Percentiles rank a stretch among this genome's conserved stretches.
Evolutionary conservation across 441 rosid genomes (phyloP).

Genomic region (Biscutella auriculata): DNA sequence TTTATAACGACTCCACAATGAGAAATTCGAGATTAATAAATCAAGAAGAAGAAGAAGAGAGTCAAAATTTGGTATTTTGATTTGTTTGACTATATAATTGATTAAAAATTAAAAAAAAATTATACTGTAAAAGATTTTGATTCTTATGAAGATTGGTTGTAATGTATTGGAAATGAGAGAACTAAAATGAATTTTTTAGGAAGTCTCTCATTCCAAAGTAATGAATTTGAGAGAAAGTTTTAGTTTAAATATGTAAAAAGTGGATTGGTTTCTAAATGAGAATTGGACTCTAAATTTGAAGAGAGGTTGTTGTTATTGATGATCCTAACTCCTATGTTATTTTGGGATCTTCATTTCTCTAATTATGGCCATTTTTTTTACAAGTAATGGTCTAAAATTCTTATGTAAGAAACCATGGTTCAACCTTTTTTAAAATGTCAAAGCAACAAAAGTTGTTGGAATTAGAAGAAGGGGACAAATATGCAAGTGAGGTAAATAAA

Average conservation of each 20-base stretch:
- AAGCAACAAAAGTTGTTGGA: conserved; percentile 2
- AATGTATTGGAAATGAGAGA: background rate
- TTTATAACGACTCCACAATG: conserved; percentile 11
- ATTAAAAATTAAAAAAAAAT: background rate
- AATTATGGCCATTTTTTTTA: background rate
- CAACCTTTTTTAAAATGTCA: background rate
- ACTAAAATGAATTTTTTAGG: conserved; percentile 9
- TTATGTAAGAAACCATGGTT: conserved; percentile 1
- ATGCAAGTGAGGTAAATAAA: background rate
- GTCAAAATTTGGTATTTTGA: conserved; percentile 1
- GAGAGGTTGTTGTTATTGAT: background rate
- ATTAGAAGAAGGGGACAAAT: background rate
- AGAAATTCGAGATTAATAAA: conserved; percentile 17
- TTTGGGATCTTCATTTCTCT: conserved; percentile 21
- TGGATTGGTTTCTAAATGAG: conserved; percentile 18
- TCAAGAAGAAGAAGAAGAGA: conserved; percentile 12
- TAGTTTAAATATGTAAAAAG: background rate
- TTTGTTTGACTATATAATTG: conserved; percentile 1
- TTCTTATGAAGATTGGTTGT: background rate
- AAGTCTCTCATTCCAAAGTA: conserved; percentile 6
- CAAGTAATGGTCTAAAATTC: background rate
- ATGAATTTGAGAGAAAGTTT: background rate
- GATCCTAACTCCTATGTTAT: conserved; percentile 9
- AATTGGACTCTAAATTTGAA: conserved; percentile 20
- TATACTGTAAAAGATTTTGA: background rate